Evolutionary conservation across 2,329 filamentous ascomycete species (phyloP).

Genomic region (Phialophora macrospora): DNA sequence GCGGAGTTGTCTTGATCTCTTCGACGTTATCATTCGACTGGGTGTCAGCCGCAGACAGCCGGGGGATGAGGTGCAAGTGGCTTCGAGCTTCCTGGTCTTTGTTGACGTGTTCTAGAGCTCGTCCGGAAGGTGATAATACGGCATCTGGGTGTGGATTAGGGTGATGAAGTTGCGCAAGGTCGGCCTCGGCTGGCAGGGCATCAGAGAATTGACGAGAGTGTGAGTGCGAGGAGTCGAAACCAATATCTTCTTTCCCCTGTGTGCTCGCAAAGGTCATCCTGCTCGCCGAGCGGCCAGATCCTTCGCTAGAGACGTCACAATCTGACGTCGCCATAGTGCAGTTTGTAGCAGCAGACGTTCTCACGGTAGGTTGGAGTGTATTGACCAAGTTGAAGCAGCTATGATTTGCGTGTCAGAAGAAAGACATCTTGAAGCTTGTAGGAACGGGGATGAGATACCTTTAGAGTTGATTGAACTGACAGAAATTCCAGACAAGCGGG

Average conservation of each 20-base stretch:
- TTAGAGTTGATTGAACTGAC: background rate
- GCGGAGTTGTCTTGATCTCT: conserved; percentile 27
- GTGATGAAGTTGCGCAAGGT: background rate
- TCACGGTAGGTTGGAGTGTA: background rate
- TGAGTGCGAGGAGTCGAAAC: background rate
- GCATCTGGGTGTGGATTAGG: background rate
- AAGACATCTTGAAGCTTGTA: background rate
- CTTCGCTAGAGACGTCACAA: background rate
- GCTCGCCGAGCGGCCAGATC: background rate
- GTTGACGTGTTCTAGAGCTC: background rate
- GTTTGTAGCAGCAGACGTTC: background rate
- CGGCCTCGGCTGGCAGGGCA: background rate
- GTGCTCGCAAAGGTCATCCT: background rate
- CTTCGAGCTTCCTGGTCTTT: conserved; percentile 1
- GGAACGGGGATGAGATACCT: background rate
- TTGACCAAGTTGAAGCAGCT: background rate
- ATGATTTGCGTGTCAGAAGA: background rate
- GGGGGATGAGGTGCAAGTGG: background rate
- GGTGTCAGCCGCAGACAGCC: background rate
- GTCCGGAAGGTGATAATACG: background rate
- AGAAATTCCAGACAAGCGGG: background rate
- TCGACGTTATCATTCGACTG: conserved; percentile 1
- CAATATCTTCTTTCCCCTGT: background rate
- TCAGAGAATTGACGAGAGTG: background rate
- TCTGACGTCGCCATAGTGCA: background rate